Conservation (phyloP, 1,139 yeast species). For the Protomyces gravidus region DNA sequence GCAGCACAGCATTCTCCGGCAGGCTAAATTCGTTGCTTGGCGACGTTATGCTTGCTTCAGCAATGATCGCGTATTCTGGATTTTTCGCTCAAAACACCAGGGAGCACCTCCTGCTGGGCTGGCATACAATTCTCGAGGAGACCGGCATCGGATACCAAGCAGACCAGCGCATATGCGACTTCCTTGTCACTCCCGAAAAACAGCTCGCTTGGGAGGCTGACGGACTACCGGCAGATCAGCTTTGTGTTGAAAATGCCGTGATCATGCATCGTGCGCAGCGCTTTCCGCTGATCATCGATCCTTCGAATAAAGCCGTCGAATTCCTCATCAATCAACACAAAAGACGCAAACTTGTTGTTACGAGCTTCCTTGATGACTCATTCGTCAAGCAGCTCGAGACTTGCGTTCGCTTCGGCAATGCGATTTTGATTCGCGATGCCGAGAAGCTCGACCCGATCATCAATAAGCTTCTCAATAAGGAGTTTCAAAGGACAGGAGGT, state of each 20-base stretch:
- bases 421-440: constrained; percentile 67
- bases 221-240: constrained; percentile 56
- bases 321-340: constrained; percentile 42
- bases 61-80: constrained; percentile 62
- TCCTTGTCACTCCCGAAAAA: constrained; percentile 47
- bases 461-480: constrained; percentile 57
- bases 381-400: constrained; percentile 70
- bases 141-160: constrained; percentile 48
- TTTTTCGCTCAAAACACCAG: constrained; percentile 54
- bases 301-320: constrained; percentile 51
- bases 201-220: constrained; percentile 51
- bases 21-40: constrained; percentile 57
- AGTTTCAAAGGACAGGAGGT: constrained; percentile 65
- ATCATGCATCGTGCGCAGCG: constrained; percentile 47
- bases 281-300: constrained; percentile 68
- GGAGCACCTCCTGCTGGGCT: constrained; percentile 40
- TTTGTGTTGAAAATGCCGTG: constrained; percentile 60
- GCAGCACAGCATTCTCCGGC: constrained; percentile 51
- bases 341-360: constrained; percentile 47
- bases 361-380: constrained; percentile 71
- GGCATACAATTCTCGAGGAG: constrained; percentile 47
- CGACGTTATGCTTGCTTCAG: constrained; percentile 59
- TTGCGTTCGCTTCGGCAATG: constrained; percentile 77
- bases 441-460: constrained; percentile 75
- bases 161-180: constrained; percentile 40